Base-by-base conservation (phyloP, 1,284 basidiomycete species). In the Irpex sp. region DNA sequence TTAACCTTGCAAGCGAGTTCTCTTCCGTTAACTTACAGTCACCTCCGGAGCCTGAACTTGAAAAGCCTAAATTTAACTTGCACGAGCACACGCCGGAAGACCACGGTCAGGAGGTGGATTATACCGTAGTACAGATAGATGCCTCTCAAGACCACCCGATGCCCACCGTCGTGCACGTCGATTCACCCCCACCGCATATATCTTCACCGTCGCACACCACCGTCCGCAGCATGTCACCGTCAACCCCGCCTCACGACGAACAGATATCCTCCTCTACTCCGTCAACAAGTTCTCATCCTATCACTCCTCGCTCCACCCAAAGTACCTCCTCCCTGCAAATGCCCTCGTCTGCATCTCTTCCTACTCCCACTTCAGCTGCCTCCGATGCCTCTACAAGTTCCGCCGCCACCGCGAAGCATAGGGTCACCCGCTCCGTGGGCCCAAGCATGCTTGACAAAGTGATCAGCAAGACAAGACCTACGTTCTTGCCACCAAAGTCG, bases 401-500 rank as follows among this genome's bases (percentile, higher is more conserved):
- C 37, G 55, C 66, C 26, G 31, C 62, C 15, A 26, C 44, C 17
- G 40, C 37, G 3, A 64, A 68, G 17, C 84, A 86, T 70, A 78
- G 79, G 61, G 73, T 76, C 17, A 78, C 79, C 44, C 84, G 84
- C 37, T 86, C 87, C 3, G 72, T 76, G 26, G 87, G 88, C 15
- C 89, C 88, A 8, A 91, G 87, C 70, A 75, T 78, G 13, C 80
- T 93, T 19, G 89, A 93, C 71, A 89, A 87, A 74, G 87, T 92
- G 51, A 77, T 89, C 63, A 92, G 89, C 75, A 89, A 85, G 73
- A 93, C 91, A 0, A 82, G 95, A 26, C 94, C 93, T 17, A 78
- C 84, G 4, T 92, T 89, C 73, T 79, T 97, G 7, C 96, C 95
- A 17, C 95, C 95, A 7, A 97, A 97, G 74, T 79, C 80, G 61